A percentile compares a stretch with the other conserved stretches of the same genome.
phyloP scores from a whole-genome alignment of 2,329 filamentous ascomycete genomes.

The Trichoderma pleuroti region DNA sequence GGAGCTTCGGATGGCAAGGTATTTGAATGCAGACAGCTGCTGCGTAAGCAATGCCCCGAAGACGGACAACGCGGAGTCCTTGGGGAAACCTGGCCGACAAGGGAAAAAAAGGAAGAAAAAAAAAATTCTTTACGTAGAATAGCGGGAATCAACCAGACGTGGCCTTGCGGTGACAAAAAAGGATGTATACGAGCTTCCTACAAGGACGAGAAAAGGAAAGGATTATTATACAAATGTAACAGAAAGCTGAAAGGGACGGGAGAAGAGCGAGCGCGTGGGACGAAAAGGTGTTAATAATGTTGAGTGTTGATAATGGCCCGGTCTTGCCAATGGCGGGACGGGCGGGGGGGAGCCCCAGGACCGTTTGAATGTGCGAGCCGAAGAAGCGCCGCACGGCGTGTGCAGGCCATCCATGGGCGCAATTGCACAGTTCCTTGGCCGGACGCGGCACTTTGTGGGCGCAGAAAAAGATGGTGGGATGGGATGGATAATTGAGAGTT shows the following conservation, averaged over 20 bases:
- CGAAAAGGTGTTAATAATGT: constrained; percentile 18
- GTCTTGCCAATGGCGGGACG: constrained; percentile 7
- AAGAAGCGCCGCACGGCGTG: constrained; percentile 12
- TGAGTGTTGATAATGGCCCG: constrained; percentile 16
- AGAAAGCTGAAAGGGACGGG: background rate
- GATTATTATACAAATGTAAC: constrained; percentile 7
- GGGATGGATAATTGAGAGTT: background rate
- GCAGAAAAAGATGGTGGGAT: constrained; percentile 14
- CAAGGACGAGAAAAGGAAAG: background rate
- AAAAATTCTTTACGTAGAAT: background rate
- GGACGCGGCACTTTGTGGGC: background rate
- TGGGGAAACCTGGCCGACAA: background rate
- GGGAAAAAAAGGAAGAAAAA: background rate
- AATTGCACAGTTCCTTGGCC: background rate
- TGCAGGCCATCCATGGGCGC: background rate
- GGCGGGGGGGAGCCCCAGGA: constrained; percentile 13
- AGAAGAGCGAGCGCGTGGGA: background rate
- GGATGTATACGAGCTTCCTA: background rate
- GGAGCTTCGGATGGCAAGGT: background rate
- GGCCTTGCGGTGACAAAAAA: background rate
- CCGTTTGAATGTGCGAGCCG: constrained; percentile 9
- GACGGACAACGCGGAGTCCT: background rate
- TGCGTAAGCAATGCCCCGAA: constrained; percentile 3
- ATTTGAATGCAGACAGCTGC: background rate
- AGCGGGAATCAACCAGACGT: background rate